These are phyloP conservation scores for Entomortierella parvispora DNA, from an alignment of 192 early-diverging fungal genomes.

Conservation along the genomic window DNA sequence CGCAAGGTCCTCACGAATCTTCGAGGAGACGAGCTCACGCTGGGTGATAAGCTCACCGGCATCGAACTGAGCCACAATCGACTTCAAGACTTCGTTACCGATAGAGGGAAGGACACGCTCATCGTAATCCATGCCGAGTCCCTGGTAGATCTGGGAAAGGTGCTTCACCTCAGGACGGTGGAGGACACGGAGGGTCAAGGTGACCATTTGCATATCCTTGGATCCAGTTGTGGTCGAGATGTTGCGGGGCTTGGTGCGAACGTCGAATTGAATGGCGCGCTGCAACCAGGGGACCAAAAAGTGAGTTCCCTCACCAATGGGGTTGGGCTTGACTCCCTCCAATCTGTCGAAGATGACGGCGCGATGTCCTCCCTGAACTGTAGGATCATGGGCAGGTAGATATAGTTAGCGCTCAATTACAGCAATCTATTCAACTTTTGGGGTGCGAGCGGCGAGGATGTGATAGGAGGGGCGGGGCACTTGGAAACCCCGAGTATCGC, in stretches of 20 bases:
- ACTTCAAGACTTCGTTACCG: conserved; percentile 99
- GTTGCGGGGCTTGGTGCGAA: conserved; percentile 94
- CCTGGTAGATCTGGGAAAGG: conserved; percentile 88
- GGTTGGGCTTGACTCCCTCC: conserved; percentile 84
- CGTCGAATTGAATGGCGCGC: conserved; percentile 88
- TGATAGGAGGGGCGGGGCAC: not conserved
- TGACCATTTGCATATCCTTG: conserved; percentile 99
- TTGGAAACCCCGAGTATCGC: not conserved
- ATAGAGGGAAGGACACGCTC: conserved; percentile 97
- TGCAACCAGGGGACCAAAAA: conserved; percentile 98
- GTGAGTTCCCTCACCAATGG: conserved; percentile 95
- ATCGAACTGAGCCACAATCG: conserved; percentile 98
- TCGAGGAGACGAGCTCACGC: conserved; percentile 92
- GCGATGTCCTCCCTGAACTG: conserved; percentile 95
- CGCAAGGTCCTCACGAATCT: conserved; percentile 92
- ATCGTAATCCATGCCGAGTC: conserved; percentile 94
- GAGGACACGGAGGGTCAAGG: conserved; percentile 90
- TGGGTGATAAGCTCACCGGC: conserved; percentile 98
- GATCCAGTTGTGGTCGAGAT: conserved; percentile 99
- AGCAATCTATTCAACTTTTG: too few species aligned
- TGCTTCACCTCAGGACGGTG: conserved; percentile 85
- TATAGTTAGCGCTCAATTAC: too few species aligned
- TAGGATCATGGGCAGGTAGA: not conserved
- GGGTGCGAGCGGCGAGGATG: not conserved
- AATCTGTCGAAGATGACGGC: conserved; percentile 98